Conservation (phyloP, 495 filamentous ascomycete species). For the Daldinia loculata region DNA sequence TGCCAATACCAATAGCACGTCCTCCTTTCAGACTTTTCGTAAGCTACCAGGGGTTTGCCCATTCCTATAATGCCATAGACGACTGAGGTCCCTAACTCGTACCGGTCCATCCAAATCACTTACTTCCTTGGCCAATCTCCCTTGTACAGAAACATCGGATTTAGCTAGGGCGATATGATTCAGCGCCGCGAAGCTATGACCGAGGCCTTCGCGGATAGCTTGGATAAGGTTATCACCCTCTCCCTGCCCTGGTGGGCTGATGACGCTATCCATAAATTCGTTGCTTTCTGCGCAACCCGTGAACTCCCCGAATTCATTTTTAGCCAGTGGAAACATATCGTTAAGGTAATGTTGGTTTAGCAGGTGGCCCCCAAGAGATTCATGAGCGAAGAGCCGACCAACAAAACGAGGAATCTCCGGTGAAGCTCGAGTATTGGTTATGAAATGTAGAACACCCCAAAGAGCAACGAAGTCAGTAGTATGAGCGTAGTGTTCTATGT, state of each 20-base stretch:
- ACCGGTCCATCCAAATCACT: neutral
- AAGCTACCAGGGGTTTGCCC: neutral
- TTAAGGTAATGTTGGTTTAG: neutral
- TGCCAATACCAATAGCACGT: neutral
- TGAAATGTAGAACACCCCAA: neutral
- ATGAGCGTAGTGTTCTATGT: slow-evolving; percentile 2
- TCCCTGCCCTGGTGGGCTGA: neutral
- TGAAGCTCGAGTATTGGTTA: neutral
- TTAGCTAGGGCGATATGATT: neutral
- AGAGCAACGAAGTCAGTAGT: neutral
- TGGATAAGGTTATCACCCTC: neutral
- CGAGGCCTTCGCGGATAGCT: neutral
- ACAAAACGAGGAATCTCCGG: neutral
- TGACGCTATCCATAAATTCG: slow-evolving; percentile 1
- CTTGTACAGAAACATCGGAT: neutral
- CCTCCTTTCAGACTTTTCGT: neutral
- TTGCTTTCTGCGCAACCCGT: neutral
- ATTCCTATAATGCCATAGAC: neutral
- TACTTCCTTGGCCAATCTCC: neutral
- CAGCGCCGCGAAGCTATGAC: neutral
- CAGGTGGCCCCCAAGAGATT: neutral
- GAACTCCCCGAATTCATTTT: neutral
- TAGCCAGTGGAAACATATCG: slow-evolving; percentile 2
- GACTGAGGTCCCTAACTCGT: neutral
- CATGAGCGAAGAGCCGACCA: neutral